phyloP scores from a whole-genome alignment of 73 alveolate species.

The Effrenium voratum region DNA sequence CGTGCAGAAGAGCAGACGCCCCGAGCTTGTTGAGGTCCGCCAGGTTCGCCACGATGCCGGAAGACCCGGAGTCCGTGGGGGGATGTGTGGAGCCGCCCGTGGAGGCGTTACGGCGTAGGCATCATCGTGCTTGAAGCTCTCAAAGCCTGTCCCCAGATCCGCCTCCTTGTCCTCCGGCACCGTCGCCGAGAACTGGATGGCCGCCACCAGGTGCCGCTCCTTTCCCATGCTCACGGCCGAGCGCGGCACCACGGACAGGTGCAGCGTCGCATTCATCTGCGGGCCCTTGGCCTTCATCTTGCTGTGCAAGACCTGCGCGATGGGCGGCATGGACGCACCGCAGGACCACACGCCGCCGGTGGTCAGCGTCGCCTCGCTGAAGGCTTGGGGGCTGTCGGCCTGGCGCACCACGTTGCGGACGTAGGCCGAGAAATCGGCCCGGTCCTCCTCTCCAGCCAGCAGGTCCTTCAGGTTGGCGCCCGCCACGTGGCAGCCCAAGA shows the following conservation, averaged over 20 bases:
- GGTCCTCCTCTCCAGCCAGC: neutral
- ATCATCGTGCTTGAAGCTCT: neutral
- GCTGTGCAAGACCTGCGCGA: conserved; percentile 10
- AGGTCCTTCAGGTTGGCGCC: conserved; percentile 9
- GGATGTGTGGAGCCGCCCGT: neutral
- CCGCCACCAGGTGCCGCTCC: conserved; percentile 13
- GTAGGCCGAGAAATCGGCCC: conserved; percentile 18
- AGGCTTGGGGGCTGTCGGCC: conserved; percentile 6
- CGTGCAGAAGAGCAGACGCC: neutral
- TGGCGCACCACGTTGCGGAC: conserved; percentile 29
- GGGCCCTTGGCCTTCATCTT: neutral
- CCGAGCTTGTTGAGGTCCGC: neutral
- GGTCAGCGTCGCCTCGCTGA: neutral
- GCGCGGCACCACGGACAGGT: conserved; percentile 21
- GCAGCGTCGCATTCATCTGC: neutral
- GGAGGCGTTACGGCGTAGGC: neutral
- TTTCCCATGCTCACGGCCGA: neutral
- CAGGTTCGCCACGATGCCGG: neutral
- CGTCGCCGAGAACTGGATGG: neutral
- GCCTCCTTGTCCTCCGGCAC: neutral
- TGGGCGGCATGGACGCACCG: neutral
- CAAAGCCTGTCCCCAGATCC: neutral
- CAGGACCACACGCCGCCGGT: neutral
- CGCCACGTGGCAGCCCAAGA: neutral
- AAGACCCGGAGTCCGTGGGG: neutral